Conservation (phyloP, 2,329 filamentous ascomycete species). For the Ophiostoma ulmi region DNA sequence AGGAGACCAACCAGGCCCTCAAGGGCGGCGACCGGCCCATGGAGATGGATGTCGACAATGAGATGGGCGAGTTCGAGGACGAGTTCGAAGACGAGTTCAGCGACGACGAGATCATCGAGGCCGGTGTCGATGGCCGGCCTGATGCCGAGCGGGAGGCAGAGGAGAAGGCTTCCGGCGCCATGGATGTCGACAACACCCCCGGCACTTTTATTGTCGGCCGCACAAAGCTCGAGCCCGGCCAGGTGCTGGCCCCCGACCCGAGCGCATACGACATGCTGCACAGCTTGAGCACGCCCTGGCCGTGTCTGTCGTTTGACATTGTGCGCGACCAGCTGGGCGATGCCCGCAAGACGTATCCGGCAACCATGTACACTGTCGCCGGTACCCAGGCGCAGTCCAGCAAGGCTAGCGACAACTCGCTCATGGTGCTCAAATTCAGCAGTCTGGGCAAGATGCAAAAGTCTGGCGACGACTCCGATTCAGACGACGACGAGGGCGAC, state of each 20-base stretch:
- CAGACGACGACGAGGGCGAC: slow-evolving; percentile 58
- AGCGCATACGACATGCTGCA: slow-evolving; percentile 99
- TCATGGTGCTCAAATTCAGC: slow-evolving; percentile 95
- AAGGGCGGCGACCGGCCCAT: slow-evolving; percentile 59
- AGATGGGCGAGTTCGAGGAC: slow-evolving; percentile 83
- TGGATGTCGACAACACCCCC: slow-evolving; percentile 75
- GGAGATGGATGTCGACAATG: slow-evolving; percentile 60
- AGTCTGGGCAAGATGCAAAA: slow-evolving; percentile 71
- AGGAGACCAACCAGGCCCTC: slow-evolving; percentile 38
- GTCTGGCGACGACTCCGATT: slow-evolving; percentile 60
- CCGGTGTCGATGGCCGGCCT: slow-evolving; percentile 85
- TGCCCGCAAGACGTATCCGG: slow-evolving; percentile 86
- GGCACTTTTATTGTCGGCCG: slow-evolving; percentile 94
- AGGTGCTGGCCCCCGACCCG: slow-evolving; percentile 84
- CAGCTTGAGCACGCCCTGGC: slow-evolving; percentile 89
- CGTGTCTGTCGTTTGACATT: slow-evolving; percentile 93
- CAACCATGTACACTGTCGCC: slow-evolving; percentile 89
- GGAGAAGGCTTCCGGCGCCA: slow-evolving; percentile 67
- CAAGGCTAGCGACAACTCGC: slow-evolving; percentile 77
- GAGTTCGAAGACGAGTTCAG: slow-evolving; percentile 89
- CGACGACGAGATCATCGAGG: slow-evolving; percentile 85
- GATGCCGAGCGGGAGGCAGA: slow-evolving; percentile 91
- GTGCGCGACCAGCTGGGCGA: slow-evolving; percentile 80
- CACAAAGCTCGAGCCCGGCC: slow-evolving; percentile 82
- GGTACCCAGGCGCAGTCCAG: slow-evolving; percentile 83